Base-by-base conservation (phyloP, 371 early-diverging fungal species). In the Phascolomyces articulosus region DNA sequence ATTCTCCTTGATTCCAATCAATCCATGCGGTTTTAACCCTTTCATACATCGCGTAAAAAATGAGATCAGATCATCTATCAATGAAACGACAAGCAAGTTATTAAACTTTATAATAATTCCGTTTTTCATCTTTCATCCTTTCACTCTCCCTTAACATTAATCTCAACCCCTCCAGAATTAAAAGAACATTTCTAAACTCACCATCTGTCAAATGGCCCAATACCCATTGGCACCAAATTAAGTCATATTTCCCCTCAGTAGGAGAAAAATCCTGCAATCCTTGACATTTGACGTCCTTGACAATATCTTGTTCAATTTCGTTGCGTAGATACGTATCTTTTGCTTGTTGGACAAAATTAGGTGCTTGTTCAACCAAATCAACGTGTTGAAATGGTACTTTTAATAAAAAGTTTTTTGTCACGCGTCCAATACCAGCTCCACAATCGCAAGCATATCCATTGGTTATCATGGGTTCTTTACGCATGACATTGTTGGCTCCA, bases 161-260 rank as follows among this genome's bases (percentile, higher is more conserved):
- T 9, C 6, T 2, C 34, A 9, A 34, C 34, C 34, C 34, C 34
- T 9, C 31, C 31, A 31, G 11, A 34, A 34, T 9, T 9, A 34
- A 34, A 34, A 2, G 34, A 34, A 34, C 10, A 31, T 9, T 34
- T 9, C 7, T 38, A 13, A 31, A 16, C 20, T 44, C 8, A 89
- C 89, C 88, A 66, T 93, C 92, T 2, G 90, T 91, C 71, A 94
- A 77, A 65, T 94, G 93, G 15, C 91, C 87, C 15, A 96, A 79
- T 1, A 96, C 96, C 98, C 98, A 98, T 74, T 98, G 98, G 67
- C 91, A 94, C 98, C 98, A 98, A 27, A 98, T 94, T 40, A 94
- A 72, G 70, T 96, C 94, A 78, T 95, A 96, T 27, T 87, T 82
- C 3, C 79, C 83, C 31, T 79, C 66, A n/a, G 85, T 84, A 13